phyloP scores from a whole-genome alignment of 306 rosid genomes.

The Delonix regia region DNA sequence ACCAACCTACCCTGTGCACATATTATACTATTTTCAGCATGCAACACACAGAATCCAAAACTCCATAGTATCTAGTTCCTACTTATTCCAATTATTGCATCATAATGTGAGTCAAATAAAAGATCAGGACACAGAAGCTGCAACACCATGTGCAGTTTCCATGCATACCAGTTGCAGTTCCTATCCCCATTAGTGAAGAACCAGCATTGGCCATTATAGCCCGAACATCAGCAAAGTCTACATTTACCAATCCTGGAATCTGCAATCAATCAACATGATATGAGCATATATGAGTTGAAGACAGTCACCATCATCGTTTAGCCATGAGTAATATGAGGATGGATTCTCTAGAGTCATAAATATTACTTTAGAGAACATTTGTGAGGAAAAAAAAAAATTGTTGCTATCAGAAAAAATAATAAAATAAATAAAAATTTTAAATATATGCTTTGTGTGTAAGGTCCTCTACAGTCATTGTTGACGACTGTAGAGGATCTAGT shows the following conservation, averaged over 20 bases:
- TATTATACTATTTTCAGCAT: conserved; percentile 14
- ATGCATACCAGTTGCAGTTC: conserved; percentile 96
- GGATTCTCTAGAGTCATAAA: no score
- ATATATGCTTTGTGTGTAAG: no score
- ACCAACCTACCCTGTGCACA: conserved; percentile 3
- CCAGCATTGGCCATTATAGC: conserved; percentile 99
- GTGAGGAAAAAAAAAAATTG: no score
- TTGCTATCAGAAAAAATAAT: no score
- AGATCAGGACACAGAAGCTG: conserved; percentile 33
- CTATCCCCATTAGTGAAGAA: conserved; percentile 98
- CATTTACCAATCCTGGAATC: conserved; percentile 96
- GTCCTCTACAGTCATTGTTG: no score
- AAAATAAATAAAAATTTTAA: no score
- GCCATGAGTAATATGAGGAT: conserved; percentile 12
- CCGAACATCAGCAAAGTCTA: conserved; percentile 98
- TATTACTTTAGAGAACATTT: no score
- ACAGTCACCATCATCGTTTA: conserved; percentile 24
- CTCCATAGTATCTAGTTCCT: conserved; percentile 11
- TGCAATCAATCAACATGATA: conserved; percentile 49
- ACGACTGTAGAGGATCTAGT: no score
- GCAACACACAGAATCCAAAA: conserved; percentile 26
- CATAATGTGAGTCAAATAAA: conserved; percentile 17
- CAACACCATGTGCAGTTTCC: conserved; percentile 24
- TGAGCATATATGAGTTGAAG: conserved; percentile 23
- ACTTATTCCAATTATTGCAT: conserved; percentile 6